Evolutionary conservation across 768 basidiomycete species (phyloP).

Genomic region (Pulveroboletus sp.): DNA sequence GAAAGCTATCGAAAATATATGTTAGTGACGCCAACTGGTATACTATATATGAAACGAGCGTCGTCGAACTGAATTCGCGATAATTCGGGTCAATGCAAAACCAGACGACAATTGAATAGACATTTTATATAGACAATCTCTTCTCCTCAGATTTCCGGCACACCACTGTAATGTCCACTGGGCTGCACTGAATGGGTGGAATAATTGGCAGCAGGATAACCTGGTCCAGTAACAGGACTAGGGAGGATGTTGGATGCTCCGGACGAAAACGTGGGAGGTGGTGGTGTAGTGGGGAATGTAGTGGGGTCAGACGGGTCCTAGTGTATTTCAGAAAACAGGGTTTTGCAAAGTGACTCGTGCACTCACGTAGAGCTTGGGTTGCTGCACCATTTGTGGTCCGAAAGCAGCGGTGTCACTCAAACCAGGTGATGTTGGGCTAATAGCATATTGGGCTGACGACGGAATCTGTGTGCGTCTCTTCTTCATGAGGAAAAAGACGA

Average conservation of each 20-base stretch:
- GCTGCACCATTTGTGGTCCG: conserved; percentile 19
- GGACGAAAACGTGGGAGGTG: conserved; percentile 14
- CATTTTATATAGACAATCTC: background rate
- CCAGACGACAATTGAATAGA: background rate
- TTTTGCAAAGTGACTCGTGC: background rate
- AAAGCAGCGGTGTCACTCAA: conserved; percentile 13
- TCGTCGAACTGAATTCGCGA: background rate
- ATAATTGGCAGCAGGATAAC: conserved; percentile 11
- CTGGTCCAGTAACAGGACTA: background rate
- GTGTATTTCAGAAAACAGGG: conserved; percentile 2
- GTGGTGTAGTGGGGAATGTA: conserved; percentile 32
- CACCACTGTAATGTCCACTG: conserved; percentile 22
- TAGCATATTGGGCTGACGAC: conserved; percentile 14
- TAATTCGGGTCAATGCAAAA: background rate
- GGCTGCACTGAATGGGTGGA: conserved; percentile 10
- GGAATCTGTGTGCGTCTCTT: conserved; percentile 25
- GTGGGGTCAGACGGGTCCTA: conserved; percentile 38
- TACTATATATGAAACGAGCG: background rate
- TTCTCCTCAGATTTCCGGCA: conserved; percentile 22
- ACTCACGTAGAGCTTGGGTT: conserved; percentile 32
- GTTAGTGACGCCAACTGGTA: background rate
- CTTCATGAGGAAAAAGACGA: conserved; percentile 39
- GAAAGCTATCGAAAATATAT: too few relatives aligned
- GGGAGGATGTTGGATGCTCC: conserved; percentile 6
- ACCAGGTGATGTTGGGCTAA: background rate